Evolutionary conservation across 306 rosid species (phyloP), one percentile per base, ranked within the genome.

Genomic region (Ceratonia siliqua): DNA sequence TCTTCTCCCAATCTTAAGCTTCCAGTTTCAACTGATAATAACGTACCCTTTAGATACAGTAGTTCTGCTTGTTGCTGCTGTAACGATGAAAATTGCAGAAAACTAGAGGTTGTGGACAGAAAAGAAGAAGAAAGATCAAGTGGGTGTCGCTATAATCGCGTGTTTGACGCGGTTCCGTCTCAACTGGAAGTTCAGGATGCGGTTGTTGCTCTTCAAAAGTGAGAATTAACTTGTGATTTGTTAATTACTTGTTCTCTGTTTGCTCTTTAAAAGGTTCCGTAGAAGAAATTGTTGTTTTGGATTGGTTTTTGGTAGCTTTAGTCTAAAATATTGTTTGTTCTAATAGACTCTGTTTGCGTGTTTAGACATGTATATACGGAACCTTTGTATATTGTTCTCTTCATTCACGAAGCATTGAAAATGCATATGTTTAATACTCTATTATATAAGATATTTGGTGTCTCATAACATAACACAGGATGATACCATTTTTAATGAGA

Each of bases 181-280:
- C 82, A 41, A 55, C 1, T n/a, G 21, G 95, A 91, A 84, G 87
- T 89, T 68, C 74, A 89, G 28, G 77, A 64, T 56, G 90, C 93
- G 1, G 55, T 86, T 5, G n/a, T 81, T 64, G 72, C 87, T 53
- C 88, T 89, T 56, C 81, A 72, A 24, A 49, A 62, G 97, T 91
- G 72, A 86, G 91, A 56, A 62, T 70, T 36, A 3, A 25, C 3
- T 12, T 14, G 13, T 30, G 12, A 13, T 32, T 15, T 33, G n/a
- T 61, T n/a, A 58, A 45, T 82, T 49, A 18, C 24, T 59, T 24
- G 13, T 22, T 25, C 48, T 24, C 33, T 61, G 15, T 50, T 61
- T 25, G 17, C 33, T 49, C n/a, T n/a, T n/a, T n/a, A n/a, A n/a
- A n/a, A n/a, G n/a, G n/a, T n/a, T n/a, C 25, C 17, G 5, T 20